phyloP scores from a whole-genome alignment of 352 stramenopile species.

The Phytopythium delawarense region DNA sequence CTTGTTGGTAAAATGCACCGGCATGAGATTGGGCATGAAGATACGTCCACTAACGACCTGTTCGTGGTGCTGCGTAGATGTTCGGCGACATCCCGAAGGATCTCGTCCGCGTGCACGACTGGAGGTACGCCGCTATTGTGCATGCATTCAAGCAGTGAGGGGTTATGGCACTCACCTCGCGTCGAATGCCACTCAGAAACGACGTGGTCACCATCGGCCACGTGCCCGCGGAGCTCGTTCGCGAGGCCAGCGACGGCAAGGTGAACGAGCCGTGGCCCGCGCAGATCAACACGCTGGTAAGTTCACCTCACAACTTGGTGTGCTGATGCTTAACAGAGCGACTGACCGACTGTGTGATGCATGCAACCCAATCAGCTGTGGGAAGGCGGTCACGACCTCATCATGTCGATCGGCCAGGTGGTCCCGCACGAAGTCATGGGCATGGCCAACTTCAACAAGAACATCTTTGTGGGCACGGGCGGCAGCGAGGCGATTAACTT shows the following conservation, averaged over 20 bases:
- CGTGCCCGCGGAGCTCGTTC: slow-evolving; percentile 91
- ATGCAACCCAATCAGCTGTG: slow-evolving; percentile 52
- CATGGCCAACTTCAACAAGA: slow-evolving; percentile 99
- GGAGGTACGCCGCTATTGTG: slow-evolving; percentile 51
- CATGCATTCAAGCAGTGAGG: not conserved
- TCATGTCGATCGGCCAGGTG: slow-evolving; percentile 96
- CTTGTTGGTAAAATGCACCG: too few species aligned
- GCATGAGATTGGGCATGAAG: too few species aligned
- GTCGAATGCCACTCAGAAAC: slow-evolving; percentile 49
- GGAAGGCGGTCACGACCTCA: slow-evolving; percentile 90
- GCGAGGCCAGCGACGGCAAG: slow-evolving; percentile 91
- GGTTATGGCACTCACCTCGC: not conserved
- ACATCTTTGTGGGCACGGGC: slow-evolving; percentile 96
- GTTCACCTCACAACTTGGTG: slow-evolving; percentile 3
- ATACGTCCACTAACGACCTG: not conserved
- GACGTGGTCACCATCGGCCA: slow-evolving; percentile 96
- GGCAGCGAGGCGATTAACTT: slow-evolving; percentile 96
- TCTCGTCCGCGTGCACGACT: slow-evolving; percentile 94
- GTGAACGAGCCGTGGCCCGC: slow-evolving; percentile 95
- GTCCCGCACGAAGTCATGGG: slow-evolving; percentile 97
- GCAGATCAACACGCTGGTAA: slow-evolving; percentile 94
- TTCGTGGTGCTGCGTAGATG: slow-evolving; percentile 63
- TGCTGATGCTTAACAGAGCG: not conserved
- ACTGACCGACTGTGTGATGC: not conserved
- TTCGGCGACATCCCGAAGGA: slow-evolving; percentile 88